phyloP scores from a whole-genome alignment of 2,329 filamentous ascomycete genomes.

The Beauveria asiatica region DNA sequence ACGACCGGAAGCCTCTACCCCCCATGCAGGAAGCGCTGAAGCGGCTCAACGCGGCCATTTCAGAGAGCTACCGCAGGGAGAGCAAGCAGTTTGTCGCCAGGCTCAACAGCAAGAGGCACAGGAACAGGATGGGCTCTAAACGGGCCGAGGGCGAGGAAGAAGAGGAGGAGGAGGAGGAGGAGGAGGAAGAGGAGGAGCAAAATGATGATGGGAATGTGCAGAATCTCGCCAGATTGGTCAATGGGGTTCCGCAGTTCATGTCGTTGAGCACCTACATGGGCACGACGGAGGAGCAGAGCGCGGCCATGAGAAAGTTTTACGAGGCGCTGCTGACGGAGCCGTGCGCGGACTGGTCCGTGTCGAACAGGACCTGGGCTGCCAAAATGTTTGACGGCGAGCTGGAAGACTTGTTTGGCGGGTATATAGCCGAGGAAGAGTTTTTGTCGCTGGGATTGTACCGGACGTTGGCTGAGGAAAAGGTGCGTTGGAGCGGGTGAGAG shows the following conservation, averaged over 20 bases:
- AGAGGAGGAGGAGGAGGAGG: background rate
- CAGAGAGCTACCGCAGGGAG: conserved; percentile 1
- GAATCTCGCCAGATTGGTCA: background rate
- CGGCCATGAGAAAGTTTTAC: background rate
- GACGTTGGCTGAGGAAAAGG: conserved; percentile 9
- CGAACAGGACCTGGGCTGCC: background rate
- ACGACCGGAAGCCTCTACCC: background rate
- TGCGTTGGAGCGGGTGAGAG: conserved; percentile 8
- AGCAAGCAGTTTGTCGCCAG: background rate
- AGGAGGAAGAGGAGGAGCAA: background rate
- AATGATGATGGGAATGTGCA: background rate
- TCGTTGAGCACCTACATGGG: conserved; percentile 5
- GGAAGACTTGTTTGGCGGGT: conserved; percentile 3
- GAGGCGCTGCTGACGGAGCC: background rate
- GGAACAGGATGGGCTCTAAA: background rate
- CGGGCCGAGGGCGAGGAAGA: background rate
- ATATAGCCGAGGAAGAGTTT: conserved; percentile 8
- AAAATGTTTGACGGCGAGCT: conserved; percentile 5
- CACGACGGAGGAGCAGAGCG: background rate
- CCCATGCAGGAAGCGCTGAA: background rate
- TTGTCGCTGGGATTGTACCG: conserved; percentile 4
- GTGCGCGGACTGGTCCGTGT: background rate
- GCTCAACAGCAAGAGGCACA: background rate
- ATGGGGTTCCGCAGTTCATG: conserved; percentile 8
- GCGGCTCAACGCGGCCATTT: background rate